A percentile compares a stretch with the other conserved stretches of the same genome.
Evolutionary conservation across 805 yeast species (phyloP).

Genomic region (Starmerella potacharoeniae): DNA sequence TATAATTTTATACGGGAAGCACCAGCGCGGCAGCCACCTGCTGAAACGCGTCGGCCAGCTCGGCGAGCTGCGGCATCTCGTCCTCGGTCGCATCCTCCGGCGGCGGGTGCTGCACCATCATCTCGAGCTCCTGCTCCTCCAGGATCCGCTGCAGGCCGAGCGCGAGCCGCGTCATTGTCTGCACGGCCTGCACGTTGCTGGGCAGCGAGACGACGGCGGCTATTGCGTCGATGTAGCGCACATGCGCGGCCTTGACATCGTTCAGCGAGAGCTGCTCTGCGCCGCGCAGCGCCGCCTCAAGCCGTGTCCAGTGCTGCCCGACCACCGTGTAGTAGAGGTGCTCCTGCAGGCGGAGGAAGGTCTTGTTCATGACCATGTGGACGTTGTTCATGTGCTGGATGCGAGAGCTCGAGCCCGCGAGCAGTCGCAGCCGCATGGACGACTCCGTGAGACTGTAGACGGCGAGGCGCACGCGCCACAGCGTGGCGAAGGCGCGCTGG

Average conservation of each 20-base stretch:
- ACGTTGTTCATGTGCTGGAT: not conserved
- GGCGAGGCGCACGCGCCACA: slow-evolving; percentile 67
- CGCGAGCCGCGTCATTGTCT: slow-evolving; percentile 1
- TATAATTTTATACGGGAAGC: not conserved
- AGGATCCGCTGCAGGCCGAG: slow-evolving; percentile 6
- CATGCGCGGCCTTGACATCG: not conserved
- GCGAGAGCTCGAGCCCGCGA: not conserved
- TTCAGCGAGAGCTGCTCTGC: not conserved
- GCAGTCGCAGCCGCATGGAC: not conserved
- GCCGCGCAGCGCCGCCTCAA: not conserved
- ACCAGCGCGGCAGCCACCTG: not conserved
- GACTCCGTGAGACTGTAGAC: slow-evolving; percentile 36
- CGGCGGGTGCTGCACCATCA: not conserved
- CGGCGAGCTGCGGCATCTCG: not conserved
- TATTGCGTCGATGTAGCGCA: not conserved
- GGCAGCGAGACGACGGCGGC: not conserved
- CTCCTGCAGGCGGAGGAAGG: not conserved
- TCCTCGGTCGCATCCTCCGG: not conserved
- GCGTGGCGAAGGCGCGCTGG: slow-evolving; percentile 67
- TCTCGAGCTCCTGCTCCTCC: not conserved
- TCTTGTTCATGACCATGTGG: not conserved
- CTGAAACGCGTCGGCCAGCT: not conserved
- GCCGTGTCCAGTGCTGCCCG: not conserved
- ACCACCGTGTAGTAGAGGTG: not conserved
- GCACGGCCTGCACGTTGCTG: not conserved